phyloP scores from a whole-genome alignment of 768 basidiomycete genomes.

The Strobilomyces confusus region DNA sequence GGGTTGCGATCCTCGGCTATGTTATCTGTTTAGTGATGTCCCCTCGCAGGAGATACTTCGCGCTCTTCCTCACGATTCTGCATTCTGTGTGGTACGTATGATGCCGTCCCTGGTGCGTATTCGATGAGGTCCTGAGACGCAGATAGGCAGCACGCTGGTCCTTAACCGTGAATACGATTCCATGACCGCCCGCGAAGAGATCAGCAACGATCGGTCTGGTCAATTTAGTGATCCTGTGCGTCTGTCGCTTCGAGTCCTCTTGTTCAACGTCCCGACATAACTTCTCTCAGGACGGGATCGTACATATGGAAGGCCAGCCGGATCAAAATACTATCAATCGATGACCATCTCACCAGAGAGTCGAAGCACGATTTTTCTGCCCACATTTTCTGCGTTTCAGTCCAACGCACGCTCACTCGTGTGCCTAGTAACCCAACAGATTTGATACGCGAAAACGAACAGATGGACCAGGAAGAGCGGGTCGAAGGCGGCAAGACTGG shows the following conservation, averaged over 20 bases:
- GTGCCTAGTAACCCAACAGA: neutral
- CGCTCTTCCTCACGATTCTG: constrained; percentile 14
- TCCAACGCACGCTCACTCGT: too few species aligned
- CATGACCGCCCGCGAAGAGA: constrained; percentile 51
- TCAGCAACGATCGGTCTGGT: constrained; percentile 29
- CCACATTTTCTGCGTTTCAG: too few species aligned
- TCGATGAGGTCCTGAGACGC: neutral
- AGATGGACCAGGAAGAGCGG: neutral
- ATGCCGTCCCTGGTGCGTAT: neutral
- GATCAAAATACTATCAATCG: neutral
- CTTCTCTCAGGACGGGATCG: neutral
- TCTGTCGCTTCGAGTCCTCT: too few species aligned
- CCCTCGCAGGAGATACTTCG: neutral
- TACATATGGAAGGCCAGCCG: neutral
- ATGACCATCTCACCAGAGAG: neutral
- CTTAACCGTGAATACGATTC: constrained; percentile 51
- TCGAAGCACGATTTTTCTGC: too few species aligned
- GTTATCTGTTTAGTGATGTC: neutral
- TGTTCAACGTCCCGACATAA: too few species aligned
- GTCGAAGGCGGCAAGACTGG: neutral
- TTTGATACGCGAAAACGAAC: neutral
- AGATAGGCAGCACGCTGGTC: constrained; percentile 36
- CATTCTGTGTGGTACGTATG: constrained; percentile 39
- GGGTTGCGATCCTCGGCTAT: neutral
- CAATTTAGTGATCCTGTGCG: constrained; percentile 19